phyloP scores from a whole-genome alignment of 2,329 filamentous ascomycete species.

The Xylariales sp. region DNA sequence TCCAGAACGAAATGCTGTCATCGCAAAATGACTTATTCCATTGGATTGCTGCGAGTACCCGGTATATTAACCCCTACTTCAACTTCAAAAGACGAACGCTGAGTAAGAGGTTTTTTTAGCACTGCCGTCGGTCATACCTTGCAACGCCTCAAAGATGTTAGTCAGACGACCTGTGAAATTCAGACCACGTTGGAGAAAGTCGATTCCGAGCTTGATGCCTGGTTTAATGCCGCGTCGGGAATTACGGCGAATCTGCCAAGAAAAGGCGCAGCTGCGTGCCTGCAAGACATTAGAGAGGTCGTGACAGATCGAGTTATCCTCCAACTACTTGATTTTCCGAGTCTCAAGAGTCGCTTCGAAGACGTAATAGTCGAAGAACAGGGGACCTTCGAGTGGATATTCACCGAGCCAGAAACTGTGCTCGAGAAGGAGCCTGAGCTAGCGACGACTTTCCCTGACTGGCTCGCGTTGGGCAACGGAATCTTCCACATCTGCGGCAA shows the following conservation, averaged over 20 bases:
- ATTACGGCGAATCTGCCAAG: not conserved
- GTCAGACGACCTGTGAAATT: constrained; percentile 5
- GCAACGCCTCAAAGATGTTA: not conserved
- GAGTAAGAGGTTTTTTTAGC: not conserved
- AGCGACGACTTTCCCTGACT: constrained; percentile 12
- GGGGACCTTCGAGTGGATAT: constrained; percentile 25
- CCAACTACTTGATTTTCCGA: constrained; percentile 4
- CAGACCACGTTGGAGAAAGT: not conserved
- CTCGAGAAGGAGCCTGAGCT: not conserved
- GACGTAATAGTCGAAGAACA: not conserved
- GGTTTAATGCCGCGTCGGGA: not conserved
- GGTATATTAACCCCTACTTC: not conserved
- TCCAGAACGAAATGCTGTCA: constrained; percentile 1
- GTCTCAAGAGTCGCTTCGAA: constrained; percentile 7
- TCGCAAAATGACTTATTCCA: constrained; percentile 5
- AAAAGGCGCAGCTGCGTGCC: not conserved
- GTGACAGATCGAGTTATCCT: constrained; percentile 13
- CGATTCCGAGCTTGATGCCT: not conserved
- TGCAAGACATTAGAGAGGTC: not conserved
- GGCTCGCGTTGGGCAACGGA: constrained; percentile 18
- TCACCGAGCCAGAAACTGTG: not conserved
- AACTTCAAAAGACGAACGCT: not conserved
- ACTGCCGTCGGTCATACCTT: not conserved
- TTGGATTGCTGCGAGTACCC: constrained; percentile 1
- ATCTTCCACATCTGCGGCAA: constrained; percentile 24